Percentiles rank a stretch among this genome's conserved stretches.
Conservation (phyloP, 2,329 filamentous ascomycete species). For the Neonectria neomacrospora region DNA sequence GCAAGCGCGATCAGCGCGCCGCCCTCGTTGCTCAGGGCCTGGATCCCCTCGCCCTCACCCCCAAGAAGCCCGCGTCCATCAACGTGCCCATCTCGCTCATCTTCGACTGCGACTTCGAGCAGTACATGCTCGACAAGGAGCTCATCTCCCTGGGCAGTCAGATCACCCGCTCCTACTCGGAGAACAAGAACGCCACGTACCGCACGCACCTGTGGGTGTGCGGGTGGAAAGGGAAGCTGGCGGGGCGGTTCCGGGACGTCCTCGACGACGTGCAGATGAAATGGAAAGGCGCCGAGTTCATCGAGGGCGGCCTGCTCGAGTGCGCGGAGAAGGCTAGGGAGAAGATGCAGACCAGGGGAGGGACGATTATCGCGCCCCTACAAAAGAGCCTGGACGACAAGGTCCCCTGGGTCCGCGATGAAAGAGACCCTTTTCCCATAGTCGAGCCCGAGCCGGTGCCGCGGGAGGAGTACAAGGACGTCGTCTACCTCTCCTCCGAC, state of each 20-base stretch:
- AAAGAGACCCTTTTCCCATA: conserved; percentile 48
- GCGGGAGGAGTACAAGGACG: conserved; percentile 52
- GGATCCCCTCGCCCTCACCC: conserved; percentile 51
- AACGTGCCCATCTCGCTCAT: conserved; percentile 83
- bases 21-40: conserved; percentile 61
- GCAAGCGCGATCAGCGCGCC: conserved; percentile 62
- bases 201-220: conserved; percentile 80
- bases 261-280: conserved; percentile 76
- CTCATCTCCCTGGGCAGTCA: conserved; percentile 84
- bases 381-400: conserved; percentile 49
- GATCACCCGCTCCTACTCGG: conserved; percentile 88
- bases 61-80: conserved; percentile 53
- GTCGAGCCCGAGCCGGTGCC: conserved; percentile 48
- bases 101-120: conserved; percentile 92
- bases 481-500: conserved; percentile 93
- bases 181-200: conserved; percentile 78
- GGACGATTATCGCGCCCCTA: conserved; percentile 69
- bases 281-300: conserved; percentile 83
- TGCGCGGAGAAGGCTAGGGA: conserved; percentile 73
- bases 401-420: conserved; percentile 48
- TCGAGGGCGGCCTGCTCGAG: conserved; percentile 77
- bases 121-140: conserved; percentile 89
- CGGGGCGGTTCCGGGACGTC: conserved; percentile 81
- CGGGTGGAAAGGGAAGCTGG: conserved; percentile 80
- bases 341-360: conserved; percentile 70